A percentile compares a stretch with the other conserved stretches of the same genome.
These are phyloP conservation scores for Phialemonium atrogriseum DNA, from an alignment of 2,329 filamentous ascomycete species.

Conservation along the genomic window DNA sequence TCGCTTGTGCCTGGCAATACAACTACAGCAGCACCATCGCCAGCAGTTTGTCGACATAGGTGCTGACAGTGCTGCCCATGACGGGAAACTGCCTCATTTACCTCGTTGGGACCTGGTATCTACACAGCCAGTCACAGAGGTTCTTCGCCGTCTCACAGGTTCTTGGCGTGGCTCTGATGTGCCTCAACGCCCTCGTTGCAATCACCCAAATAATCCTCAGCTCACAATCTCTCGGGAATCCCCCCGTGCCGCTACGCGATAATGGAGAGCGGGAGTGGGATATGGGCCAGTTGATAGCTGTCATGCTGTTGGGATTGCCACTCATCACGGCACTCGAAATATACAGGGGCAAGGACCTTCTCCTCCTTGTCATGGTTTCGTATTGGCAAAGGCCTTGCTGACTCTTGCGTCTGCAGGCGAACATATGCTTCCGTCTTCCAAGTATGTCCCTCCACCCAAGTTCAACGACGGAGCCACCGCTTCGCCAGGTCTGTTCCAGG, in stretches of 20 bases:
- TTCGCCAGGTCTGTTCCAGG: too few species aligned
- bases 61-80: slow-evolving; percentile 54
- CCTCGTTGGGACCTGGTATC: slow-evolving; percentile 52
- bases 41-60: slow-evolving; percentile 29
- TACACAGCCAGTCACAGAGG: slow-evolving; percentile 45
- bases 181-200: slow-evolving; percentile 49
- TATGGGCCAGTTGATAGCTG: slow-evolving; percentile 54
- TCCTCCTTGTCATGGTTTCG: too few species aligned
- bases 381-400: too few species aligned
- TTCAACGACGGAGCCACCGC: too few species aligned
- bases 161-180: slow-evolving; percentile 45
- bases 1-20: slow-evolving; percentile 53
- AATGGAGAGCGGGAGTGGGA: slow-evolving; percentile 49
- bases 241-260: slow-evolving; percentile 41
- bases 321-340: slow-evolving; percentile 54
- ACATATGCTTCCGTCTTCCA: too few species aligned
- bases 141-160: slow-evolving; percentile 48
- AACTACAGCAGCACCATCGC: slow-evolving; percentile 8
- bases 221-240: slow-evolving; percentile 51
- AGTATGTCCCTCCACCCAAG: too few species aligned
- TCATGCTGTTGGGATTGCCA: slow-evolving; percentile 52
- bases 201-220: slow-evolving; percentile 47
- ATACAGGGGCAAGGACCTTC: slow-evolving; percentile 17
- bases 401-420: too few species aligned
- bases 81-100: slow-evolving; percentile 52